A percentile compares a stretch with the other conserved stretches of the same genome.
Conservation (phyloP, 495 filamentous ascomycete genomes). For the Chaetomium cochliodes region DNA sequence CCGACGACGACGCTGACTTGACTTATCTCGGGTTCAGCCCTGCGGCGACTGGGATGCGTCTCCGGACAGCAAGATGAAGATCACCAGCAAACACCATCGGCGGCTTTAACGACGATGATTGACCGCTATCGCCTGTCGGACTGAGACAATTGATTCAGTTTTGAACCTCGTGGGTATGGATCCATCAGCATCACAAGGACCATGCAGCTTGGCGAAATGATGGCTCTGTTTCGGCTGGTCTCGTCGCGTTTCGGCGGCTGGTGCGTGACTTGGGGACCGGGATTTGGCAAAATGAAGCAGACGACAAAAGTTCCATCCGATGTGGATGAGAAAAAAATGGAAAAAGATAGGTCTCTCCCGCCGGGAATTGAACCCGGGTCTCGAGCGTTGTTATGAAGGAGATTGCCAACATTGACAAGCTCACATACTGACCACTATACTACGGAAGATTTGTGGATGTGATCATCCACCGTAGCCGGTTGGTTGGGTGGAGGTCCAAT, state of each 20-base stretch:
- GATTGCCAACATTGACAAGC: slow-evolving; percentile 16
- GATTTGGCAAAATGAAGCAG: neutral
- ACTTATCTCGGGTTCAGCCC: neutral
- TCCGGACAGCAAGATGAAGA: neutral
- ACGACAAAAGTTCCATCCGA: neutral
- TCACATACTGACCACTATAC: slow-evolving; percentile 29
- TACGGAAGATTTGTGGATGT: slow-evolving; percentile 25
- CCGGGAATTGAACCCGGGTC: slow-evolving; percentile 29
- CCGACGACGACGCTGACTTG: too few species aligned
- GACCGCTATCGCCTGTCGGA: neutral
- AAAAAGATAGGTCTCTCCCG: slow-evolving; percentile 22
- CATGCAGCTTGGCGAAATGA: neutral
- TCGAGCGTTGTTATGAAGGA: slow-evolving; percentile 20
- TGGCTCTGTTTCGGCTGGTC: slow-evolving; percentile 7
- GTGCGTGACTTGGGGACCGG: neutral
- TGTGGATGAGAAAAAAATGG: neutral
- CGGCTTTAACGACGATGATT: neutral
- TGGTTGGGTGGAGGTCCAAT: neutral
- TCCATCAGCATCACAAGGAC: neutral
- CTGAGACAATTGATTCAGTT: neutral
- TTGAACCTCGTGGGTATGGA: too few species aligned
- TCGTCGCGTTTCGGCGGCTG: slow-evolving; percentile 5
- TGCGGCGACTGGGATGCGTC: neutral
- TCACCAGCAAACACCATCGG: slow-evolving; percentile 3
- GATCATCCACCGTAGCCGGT: slow-evolving; percentile 20